Base-by-base conservation (phyloP, 2,329 filamentous ascomycete genomes). In the Neobulgaria alba region DNA sequence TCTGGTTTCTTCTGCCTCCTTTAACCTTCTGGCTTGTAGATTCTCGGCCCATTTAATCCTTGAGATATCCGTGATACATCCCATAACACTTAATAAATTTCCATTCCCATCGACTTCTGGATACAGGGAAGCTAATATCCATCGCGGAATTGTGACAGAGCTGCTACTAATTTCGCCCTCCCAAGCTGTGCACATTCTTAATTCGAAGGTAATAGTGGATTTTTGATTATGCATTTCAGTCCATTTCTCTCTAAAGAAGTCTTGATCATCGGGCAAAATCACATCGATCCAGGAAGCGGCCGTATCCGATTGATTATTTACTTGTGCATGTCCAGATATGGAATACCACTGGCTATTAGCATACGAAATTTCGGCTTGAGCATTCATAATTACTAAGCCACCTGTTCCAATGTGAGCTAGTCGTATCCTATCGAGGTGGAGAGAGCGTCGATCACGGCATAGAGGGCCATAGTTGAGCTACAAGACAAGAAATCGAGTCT, bases 1-100 rank as follows among this genome's bases (percentile, higher is more conserved):
- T 60, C 90, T 89, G 43, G 86, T 72, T 57, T 89, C 82, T 2
- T 88, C 75, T 0, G 85, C 87, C 58, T 92, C 85, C 53, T 88
- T 75, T 51, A 85, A 79, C 44, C 85, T 78, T 36, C 79, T 73
- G 50, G 74, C 84, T 59, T 92, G 85, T 20, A 87, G 75, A 35
- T 79, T 77, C 59, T 92, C 85, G 1, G 85, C 84, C 69, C 80
- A 80, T 58, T 92, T 92, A 57, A 90, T 85, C 40, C 82, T 75
- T 14, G 81, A 86, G 47, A 93, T 92, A 54, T 93, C 84, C 0
- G 85, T 88, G 36, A 90, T 80, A 53, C 42, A 29, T 41, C 82
- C 82, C 51, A 88, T 86, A 3, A 86, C 79, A 46, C 77, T 76
- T 62, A 84, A 82, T 38, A 86, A 68, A 21, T 65, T 65, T 4